Conservation (phyloP, 2,329 filamentous ascomycete genomes). For the Nothopassalora personata region DNA sequence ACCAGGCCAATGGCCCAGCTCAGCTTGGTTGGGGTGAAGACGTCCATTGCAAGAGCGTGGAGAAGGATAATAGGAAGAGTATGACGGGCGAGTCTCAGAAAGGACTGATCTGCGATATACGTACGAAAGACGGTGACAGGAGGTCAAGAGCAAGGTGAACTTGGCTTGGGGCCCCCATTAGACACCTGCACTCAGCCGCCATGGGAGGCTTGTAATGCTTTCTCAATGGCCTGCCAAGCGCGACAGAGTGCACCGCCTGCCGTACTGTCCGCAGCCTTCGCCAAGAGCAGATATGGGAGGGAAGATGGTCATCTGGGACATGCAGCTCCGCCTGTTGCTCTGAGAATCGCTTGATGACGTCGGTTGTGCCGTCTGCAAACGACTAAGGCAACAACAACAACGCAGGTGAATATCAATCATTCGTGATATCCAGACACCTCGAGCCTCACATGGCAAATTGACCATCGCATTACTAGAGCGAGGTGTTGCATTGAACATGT, state of each 20-base stretch:
- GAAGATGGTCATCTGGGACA: too few relatives aligned
- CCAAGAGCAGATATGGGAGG: too few relatives aligned
- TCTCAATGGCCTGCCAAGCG: neutral
- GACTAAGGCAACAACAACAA: neutral
- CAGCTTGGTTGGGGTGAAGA: conserved; percentile 15
- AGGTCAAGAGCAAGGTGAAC: neutral
- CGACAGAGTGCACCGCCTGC: neutral
- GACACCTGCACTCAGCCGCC: neutral
- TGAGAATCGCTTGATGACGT: neutral
- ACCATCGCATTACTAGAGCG: neutral
- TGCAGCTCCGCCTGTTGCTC: too few relatives aligned
- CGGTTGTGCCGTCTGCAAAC: neutral
- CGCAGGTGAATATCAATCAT: neutral
- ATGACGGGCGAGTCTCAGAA: neutral
- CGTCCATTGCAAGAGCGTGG: conserved; percentile 6
- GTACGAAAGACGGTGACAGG: neutral
- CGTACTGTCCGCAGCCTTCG: neutral
- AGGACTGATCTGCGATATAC: neutral
- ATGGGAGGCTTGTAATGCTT: neutral
- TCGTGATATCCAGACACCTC: neutral
- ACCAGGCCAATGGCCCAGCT: conserved; percentile 24
- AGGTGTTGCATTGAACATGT: neutral
- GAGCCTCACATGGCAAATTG: neutral
- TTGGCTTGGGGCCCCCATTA: neutral
- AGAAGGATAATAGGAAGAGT: neutral